Base-by-base conservation (phyloP, 2,329 filamentous ascomycete species). In the Fusarium napiforme region DNA sequence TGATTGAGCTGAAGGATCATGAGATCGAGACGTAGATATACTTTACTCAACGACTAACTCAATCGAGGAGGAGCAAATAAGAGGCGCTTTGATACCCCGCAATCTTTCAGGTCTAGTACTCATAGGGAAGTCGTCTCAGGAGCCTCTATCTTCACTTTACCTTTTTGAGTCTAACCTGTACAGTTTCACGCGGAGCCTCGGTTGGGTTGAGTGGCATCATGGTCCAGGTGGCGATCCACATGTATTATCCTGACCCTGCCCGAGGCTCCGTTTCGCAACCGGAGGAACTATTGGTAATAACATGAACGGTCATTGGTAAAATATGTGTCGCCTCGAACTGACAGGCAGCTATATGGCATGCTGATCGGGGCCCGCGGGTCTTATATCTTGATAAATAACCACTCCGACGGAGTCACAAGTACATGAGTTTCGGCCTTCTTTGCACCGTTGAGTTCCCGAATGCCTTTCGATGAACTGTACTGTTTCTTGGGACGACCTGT, bases 51-150 rank as follows among this genome's bases (percentile, higher is more conserved):
- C 5, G 46, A 42, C 66, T 69, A 69, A 68, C 66, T 68, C n/a
- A 30, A 62, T 69, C 23, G 26, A 68, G 66, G 26, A 69, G 57
- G 66, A 63, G 57, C 23, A 53, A 53, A 39, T 53, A 15, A 53
- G 18, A 26, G 19, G 23, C 23, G n/a, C 15, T 36, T 16, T 23
- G 14, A 19, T 59, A 66, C 64, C 64, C 64, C 64, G 64, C 64
- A 67, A 30, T 47, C n/a, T 28, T n/a, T 9, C 0, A 36, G 28
- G 55, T 16, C 40, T 58, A 58, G 16, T 21, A 58, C 55, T 7
- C 32, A 46, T 47, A 12, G 36, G 55, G 55, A 46, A 58, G 39
- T 58, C 30, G 55, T 34, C 15, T 19, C 18, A 36, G n/a, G n/a
- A 58, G n/a, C 18, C 14, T 57, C 30, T 46, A 12, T 34, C 2